These are phyloP conservation scores for Arachis monticola DNA, from an alignment of 331 rosid genomes.

Conservation along the genomic window DNA sequence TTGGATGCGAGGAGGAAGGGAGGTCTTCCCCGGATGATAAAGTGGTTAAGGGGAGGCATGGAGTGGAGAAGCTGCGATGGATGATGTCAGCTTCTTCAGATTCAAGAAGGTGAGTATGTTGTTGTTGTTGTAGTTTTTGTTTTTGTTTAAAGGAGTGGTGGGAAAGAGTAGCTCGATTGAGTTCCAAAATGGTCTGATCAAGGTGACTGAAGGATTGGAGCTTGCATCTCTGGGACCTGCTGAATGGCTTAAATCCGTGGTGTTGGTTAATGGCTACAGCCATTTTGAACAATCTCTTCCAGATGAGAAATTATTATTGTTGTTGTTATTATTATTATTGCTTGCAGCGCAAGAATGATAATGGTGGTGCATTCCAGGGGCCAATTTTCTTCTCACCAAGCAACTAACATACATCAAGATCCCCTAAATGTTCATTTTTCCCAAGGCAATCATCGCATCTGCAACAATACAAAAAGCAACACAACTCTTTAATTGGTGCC, in stretches of 20 bases:
- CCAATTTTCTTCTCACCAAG: constrained; percentile 37
- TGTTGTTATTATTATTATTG: too few species aligned
- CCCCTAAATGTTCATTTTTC: constrained; percentile 50
- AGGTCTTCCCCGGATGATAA: constrained; percentile 55
- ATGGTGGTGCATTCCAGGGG: constrained; percentile 67
- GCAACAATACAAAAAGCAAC: constrained; percentile 36
- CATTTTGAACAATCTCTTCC: constrained; percentile 72
- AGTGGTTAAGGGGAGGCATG: constrained; percentile 70
- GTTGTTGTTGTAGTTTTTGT: constrained; percentile 10
- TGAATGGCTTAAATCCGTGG: constrained; percentile 68
- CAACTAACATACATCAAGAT: neutral
- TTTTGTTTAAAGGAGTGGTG: constrained; percentile 51
- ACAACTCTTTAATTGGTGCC: neutral
- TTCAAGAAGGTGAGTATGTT: constrained; percentile 19
- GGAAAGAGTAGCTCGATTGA: constrained; percentile 44
- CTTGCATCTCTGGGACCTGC: constrained; percentile 71
- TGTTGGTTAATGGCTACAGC: constrained; percentile 76
- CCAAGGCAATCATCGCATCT: constrained; percentile 48
- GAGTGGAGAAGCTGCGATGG: constrained; percentile 92
- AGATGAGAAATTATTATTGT: constrained; percentile 32
- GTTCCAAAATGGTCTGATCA: constrained; percentile 54
- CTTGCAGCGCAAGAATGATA: neutral
- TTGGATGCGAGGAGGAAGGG: constrained; percentile 46
- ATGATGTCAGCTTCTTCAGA: constrained; percentile 50
- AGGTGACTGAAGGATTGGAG: constrained; percentile 81